These are phyloP conservation scores for Podospora fimiseda DNA, from an alignment of 495 filamentous ascomycete genomes.

Conservation along the genomic window DNA sequence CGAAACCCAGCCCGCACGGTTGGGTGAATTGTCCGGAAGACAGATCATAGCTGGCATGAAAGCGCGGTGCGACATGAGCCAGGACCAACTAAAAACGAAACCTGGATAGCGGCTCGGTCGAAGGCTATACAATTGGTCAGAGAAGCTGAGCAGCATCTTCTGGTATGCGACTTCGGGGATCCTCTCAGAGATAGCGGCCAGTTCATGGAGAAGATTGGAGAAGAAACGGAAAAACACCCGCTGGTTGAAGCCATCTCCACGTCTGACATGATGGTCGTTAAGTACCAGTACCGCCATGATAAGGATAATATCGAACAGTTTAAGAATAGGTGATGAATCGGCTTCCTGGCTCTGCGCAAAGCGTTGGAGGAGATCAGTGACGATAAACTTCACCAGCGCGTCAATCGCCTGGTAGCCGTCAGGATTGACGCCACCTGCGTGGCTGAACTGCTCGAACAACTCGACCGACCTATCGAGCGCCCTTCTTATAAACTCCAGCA, in stretches of 20 bases:
- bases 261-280: slow-evolving; percentile 76
- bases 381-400: slow-evolving; percentile 77
- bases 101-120: slow-evolving; percentile 69
- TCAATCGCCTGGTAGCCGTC: slow-evolving; percentile 74
- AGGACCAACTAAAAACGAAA: slow-evolving; percentile 81
- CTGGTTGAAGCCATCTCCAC: slow-evolving; percentile 76
- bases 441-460: slow-evolving; percentile 60
- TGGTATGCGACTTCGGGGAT: slow-evolving; percentile 51
- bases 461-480: slow-evolving; percentile 75
- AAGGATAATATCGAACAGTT: slow-evolving; percentile 67
- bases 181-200: slow-evolving; percentile 28
- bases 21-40: slow-evolving; percentile 37
- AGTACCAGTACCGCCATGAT: slow-evolving; percentile 71
- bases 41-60: slow-evolving; percentile 79
- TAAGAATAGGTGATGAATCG: slow-evolving; percentile 42
- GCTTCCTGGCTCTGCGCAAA: slow-evolving; percentile 50
- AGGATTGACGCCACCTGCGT: slow-evolving; percentile 53
- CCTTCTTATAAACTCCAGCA: slow-evolving; percentile 68
- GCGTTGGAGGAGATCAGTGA: slow-evolving; percentile 55
- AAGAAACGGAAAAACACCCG: slow-evolving; percentile 90
- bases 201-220: slow-evolving; percentile 71
- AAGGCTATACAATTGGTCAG: slow-evolving; percentile 65
- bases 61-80: slow-evolving; percentile 72
- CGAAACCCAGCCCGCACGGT: slow-evolving; percentile 64
- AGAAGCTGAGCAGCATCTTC: slow-evolving; percentile 65